A percentile compares a stretch with the other conserved stretches of the same genome.
Evolutionary conservation across 345 rosid species (phyloP).

Genomic region (Brassica carinata): DNA sequence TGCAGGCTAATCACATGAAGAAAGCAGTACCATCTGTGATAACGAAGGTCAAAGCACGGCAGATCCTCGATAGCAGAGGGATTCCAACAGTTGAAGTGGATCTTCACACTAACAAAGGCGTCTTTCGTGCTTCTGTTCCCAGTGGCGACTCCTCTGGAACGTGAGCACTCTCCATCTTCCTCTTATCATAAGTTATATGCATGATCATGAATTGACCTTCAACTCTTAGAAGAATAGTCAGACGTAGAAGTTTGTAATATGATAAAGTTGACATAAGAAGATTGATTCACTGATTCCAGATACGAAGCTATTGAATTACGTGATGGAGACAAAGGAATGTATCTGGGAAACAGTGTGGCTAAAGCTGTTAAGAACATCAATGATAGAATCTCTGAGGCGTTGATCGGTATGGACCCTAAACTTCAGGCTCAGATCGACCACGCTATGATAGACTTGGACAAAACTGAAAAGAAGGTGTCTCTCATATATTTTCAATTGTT

Average conservation of each 20-base stretch:
- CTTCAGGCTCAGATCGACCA: constrained; percentile 91
- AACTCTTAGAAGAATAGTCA: not conserved
- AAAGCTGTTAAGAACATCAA: constrained; percentile 93
- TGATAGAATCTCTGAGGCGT: constrained; percentile 79
- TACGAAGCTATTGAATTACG: constrained; percentile 95
- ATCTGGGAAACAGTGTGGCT: constrained; percentile 86
- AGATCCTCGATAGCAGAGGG: constrained; percentile 95
- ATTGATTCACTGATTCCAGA: constrained; percentile 43
- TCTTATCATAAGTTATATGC: constrained; percentile 3
- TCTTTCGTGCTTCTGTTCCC: constrained; percentile 83
- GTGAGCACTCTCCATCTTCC: constrained; percentile 45
- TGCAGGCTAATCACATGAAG: constrained; percentile 93
- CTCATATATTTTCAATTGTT: not conserved
- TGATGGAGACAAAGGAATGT: constrained; percentile 89
- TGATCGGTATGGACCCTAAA: constrained; percentile 96
- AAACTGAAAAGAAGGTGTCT: constrained; percentile 87
- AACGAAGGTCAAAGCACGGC: constrained; percentile 83
- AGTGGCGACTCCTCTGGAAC: constrained; percentile 83
- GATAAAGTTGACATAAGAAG: constrained; percentile 18
- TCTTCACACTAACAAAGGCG: constrained; percentile 81
- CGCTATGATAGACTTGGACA: constrained; percentile 97
- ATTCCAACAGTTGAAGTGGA: constrained; percentile 95
- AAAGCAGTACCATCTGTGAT: constrained; percentile 83
- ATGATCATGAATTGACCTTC: constrained; percentile 13
- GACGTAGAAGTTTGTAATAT: not conserved